phyloP scores from a whole-genome alignment of 2,329 filamentous ascomycete genomes.

The Clarireedia monteithiana region DNA sequence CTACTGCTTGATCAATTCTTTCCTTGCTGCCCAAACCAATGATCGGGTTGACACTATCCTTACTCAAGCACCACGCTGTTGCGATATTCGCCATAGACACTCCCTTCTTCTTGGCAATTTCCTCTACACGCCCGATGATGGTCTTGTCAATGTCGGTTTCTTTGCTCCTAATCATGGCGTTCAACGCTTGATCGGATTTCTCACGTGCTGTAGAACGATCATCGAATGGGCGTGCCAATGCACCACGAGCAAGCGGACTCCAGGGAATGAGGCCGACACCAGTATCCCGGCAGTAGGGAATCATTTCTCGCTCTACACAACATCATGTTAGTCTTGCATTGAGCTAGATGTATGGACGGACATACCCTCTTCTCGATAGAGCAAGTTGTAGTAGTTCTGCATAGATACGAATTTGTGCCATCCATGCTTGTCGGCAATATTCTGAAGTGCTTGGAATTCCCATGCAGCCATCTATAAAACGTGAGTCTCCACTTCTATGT shows the following conservation, averaged over 20 bases:
- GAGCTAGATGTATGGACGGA: slow-evolving; percentile 17
- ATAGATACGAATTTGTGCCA: slow-evolving; percentile 55
- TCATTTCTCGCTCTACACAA: slow-evolving; percentile 33
- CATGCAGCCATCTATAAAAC: slow-evolving; percentile 39
- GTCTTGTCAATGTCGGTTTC: slow-evolving; percentile 25
- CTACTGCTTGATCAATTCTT: slow-evolving; percentile 48
- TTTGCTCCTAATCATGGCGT: slow-evolving; percentile 12
- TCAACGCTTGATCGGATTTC: slow-evolving; percentile 17
- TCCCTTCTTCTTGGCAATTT: slow-evolving; percentile 47
- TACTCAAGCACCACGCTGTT: slow-evolving; percentile 46
- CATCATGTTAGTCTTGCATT: neutral
- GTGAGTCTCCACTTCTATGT: slow-evolving; percentile 3
- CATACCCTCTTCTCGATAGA: slow-evolving; percentile 50
- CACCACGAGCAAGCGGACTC: slow-evolving; percentile 32
- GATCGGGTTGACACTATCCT: slow-evolving; percentile 43
- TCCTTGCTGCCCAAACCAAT: slow-evolving; percentile 44
- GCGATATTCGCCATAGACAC: slow-evolving; percentile 53
- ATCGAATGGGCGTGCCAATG: slow-evolving; percentile 26
- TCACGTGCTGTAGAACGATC: slow-evolving; percentile 19
- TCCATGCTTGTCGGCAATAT: slow-evolving; percentile 46
- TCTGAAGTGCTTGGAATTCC: slow-evolving; percentile 47
- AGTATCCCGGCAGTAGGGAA: slow-evolving; percentile 28
- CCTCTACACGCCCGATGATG: slow-evolving; percentile 39
- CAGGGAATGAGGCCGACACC: slow-evolving; percentile 33
- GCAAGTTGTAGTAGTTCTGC: slow-evolving; percentile 51